Evolutionary conservation across 1,139 yeast genomes (phyloP).

Genomic region (Yamadazyma spencermartinsiae): DNA sequence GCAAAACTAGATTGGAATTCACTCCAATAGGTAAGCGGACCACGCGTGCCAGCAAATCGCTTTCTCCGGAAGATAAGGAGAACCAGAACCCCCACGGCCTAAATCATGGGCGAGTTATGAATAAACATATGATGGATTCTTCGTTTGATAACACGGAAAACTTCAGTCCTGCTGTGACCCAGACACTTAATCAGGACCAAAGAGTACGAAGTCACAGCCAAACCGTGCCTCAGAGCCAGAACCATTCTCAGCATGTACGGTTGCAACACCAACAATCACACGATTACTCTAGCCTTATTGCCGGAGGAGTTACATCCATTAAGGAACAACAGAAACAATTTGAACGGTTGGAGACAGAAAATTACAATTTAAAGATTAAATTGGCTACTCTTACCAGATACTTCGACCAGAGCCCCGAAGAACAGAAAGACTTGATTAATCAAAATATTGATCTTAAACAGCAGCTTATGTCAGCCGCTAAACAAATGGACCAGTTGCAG

Average conservation of each 20-base stretch:
- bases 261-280: not conserved
- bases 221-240: too few species aligned
- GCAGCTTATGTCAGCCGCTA: conserved; percentile 26
- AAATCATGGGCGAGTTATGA: conserved; percentile 10
- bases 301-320: conserved; percentile 27
- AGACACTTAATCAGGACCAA: conserved; percentile 1
- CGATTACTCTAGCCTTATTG: conserved; percentile 4
- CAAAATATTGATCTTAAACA: conserved; percentile 44
- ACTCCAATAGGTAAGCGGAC: conserved; percentile 41
- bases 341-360: conserved; percentile 56
- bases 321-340: conserved; percentile 56
- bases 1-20: conserved; percentile 28
- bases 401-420: conserved; percentile 47
- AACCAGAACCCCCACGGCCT: conserved; percentile 3
- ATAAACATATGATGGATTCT: conserved; percentile 20
- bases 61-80: conserved; percentile 8
- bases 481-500: conserved; percentile 9
- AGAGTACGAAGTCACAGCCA: too few species aligned
- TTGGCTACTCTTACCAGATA: conserved; percentile 53
- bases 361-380: conserved; percentile 61
- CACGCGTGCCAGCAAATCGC: conserved; percentile 1
- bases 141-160: conserved; percentile 38
- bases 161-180: conserved; percentile 14
- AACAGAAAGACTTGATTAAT: conserved; percentile 36
- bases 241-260: not conserved